Percentiles rank a stretch among this genome's conserved stretches.
phyloP scores from a whole-genome alignment of 1,139 yeast genomes.

The Pneumocystis jirovecii region DNA sequence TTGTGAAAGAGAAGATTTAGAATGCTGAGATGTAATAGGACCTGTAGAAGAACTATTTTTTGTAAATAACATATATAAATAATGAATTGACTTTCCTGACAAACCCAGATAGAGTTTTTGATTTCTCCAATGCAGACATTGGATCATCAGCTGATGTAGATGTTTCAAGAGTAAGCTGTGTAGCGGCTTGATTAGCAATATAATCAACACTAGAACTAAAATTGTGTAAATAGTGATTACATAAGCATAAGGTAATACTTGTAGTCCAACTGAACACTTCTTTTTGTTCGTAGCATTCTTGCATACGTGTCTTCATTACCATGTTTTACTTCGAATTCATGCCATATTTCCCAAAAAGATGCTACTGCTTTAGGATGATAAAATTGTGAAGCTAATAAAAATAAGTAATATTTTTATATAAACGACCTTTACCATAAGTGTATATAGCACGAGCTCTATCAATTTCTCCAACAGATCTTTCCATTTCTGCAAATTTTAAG shows the following conservation, averaged over 20 bases:
- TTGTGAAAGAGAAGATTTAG: neutral
- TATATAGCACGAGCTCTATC: conserved; percentile 49
- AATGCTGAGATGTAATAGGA: neutral
- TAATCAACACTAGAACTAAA: neutral
- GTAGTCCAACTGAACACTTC: conserved; percentile 34
- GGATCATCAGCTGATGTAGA: neutral
- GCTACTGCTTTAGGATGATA: conserved; percentile 28
- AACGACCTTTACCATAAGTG: conserved; percentile 23
- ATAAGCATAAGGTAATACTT: conserved; percentile 15
- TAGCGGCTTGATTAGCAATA: neutral
- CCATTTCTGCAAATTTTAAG: conserved; percentile 34
- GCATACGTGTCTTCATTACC: conserved; percentile 64
- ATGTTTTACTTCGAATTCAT: conserved; percentile 49
- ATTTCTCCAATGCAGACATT: neutral
- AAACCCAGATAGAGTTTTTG: neutral
- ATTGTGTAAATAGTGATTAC: neutral
- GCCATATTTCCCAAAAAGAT: conserved; percentile 52
- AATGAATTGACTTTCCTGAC: neutral
- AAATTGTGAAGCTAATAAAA: conserved; percentile 29
- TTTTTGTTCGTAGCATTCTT: conserved; percentile 54
- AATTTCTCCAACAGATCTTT: conserved; percentile 34
- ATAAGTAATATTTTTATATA: conserved; percentile 15
- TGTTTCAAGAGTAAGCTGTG: neutral
- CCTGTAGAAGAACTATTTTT: neutral
- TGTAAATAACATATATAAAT: neutral